Base-by-base conservation (phyloP, 495 filamentous ascomycete genomes). In the Penicillium flavigenum region DNA sequence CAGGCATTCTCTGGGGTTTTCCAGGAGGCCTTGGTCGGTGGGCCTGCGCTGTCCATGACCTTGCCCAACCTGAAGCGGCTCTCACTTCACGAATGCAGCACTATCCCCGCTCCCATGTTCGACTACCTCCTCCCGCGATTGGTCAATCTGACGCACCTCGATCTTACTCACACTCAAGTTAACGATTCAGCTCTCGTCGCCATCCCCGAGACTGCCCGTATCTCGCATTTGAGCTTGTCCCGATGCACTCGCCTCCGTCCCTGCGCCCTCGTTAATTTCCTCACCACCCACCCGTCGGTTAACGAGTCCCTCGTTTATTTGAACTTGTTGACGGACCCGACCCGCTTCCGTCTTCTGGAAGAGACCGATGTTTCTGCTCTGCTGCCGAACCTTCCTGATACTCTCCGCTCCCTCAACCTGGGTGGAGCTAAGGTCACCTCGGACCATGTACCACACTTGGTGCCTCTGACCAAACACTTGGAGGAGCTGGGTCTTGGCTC, bases 1-100 rank as follows among this genome's bases (percentile, higher is more conserved):
- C 73, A 78, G 31, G 68, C 72, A 17, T 96, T 96, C 75, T 84
- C 83, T 63, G 74, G 80, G 43, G 72, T 86, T n/a, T 82, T 86
- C 63, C 69, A 74, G 26, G 75, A 78, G 42, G 76, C 75, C 24
- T 48, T 82, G 64, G 73, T 64, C 20, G 68, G 69, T 16, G 68
- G 78, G 12, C 67, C 70, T 32, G 63, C 69, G 14, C 62, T 81
- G 19, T 78, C 84, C 16, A 63, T 73, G 57, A 71, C 59, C 11
- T 68, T 91, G 58, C 78, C 84, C 27, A 75, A 72, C 47, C 73
- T 94, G 61, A 82, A 79, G 57, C 84, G 90, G 14, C 68, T 96
- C 22, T 88, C 88, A 47, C 69, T 96, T 11, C 91, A 96, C 69
- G 91, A 91, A 72, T 94, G 91, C 73, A 85, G 86, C 52, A 87